phyloP scores from a whole-genome alignment of 176 grass and related monocot genomes.

The Bonia amplexicaulis region DNA sequence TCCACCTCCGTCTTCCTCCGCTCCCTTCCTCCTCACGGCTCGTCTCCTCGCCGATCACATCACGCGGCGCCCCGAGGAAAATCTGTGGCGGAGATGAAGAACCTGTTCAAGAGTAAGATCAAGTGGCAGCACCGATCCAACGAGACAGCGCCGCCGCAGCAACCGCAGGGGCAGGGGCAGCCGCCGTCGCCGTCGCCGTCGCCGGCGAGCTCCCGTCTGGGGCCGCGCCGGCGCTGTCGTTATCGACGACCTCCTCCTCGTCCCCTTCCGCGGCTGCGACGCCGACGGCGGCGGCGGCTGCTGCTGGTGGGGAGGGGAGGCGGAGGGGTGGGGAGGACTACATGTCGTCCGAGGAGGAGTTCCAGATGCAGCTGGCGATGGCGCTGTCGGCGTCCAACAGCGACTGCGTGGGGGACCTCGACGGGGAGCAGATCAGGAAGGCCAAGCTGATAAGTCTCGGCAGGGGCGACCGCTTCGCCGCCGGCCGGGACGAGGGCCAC shows the following conservation, averaged over 20 bases:
- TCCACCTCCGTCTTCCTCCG: neutral
- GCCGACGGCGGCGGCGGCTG: neutral
- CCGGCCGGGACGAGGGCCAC: slow-evolving; percentile 50
- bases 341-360: slow-evolving; percentile 89
- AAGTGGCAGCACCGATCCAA: slow-evolving; percentile 82
- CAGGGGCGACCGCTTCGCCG: slow-evolving; percentile 45
- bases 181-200: slow-evolving; percentile 26
- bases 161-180: slow-evolving; percentile 17
- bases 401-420: slow-evolving; percentile 59
- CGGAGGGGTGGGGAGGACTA: slow-evolving; percentile 57
- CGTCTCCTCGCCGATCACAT: neutral
- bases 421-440: slow-evolving; percentile 96
- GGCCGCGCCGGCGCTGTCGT: slow-evolving; percentile 21
- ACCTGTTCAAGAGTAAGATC: slow-evolving; percentile 96
- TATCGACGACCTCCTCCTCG: slow-evolving; percentile 36
- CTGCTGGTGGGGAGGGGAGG: neutral
- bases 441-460: slow-evolving; percentile 88
- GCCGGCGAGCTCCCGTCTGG: slow-evolving; percentile 44
- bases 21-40: neutral
- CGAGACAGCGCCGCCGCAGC: slow-evolving; percentile 39
- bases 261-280: slow-evolving; percentile 30
- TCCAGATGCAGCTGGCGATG: slow-evolving; percentile 96
- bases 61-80: neutral
- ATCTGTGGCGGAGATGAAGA: slow-evolving; percentile 58
- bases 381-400: slow-evolving; percentile 90